Evolutionary conservation across 371 early-diverging fungal species (phyloP), one percentile per base, ranked within the genome.

Genomic region (Rhizomucor pusillus): DNA sequence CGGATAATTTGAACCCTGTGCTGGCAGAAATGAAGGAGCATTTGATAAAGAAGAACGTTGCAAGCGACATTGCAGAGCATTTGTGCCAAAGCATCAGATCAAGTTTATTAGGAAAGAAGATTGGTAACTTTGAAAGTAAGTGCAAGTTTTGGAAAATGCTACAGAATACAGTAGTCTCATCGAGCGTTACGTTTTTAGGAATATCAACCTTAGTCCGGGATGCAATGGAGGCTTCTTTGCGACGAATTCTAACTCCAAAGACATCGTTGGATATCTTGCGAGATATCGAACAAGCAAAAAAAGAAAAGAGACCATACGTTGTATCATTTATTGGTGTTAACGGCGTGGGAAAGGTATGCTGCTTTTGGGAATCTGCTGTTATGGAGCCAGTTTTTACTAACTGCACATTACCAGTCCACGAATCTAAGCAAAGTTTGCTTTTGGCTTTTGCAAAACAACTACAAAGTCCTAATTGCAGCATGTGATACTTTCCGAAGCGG

Each of bases 401-500:
- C 22, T n/a, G 45, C 13, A 13, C n/a, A 24, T 16, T 14, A 18
- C 36, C 45, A 95, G 73, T 93, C 95, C 7, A 99, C 99, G 50
- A 98, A 99, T 52, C 69, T 99, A 47, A 92, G 97, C 61, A 99
- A 99, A 69, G 91, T 97, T 5, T 94, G 95, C 56, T 98, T 94
- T 69, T 99, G 99, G 99, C 74, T 99, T 29, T 71, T 99, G 43
- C 95, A 97, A 65, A 96, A 99, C 75, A 85, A 90, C 47, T 80
- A 90, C 54, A 88, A 85, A 45, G 91, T 99, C 7, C 79, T 97
- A 52, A 95, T 99, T 65, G 99, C 98, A 16, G 99, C 99, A 3
- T 98, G 99, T 67, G 99, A 99, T 77, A 99, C 99, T 5, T 99
- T 99, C 80, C 87, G 99, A 57, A 91, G 94, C 34, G 99, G 99